Evolutionary conservation across 495 filamentous ascomycete species (phyloP).

Genomic region (Alectoria sarmentosa): DNA sequence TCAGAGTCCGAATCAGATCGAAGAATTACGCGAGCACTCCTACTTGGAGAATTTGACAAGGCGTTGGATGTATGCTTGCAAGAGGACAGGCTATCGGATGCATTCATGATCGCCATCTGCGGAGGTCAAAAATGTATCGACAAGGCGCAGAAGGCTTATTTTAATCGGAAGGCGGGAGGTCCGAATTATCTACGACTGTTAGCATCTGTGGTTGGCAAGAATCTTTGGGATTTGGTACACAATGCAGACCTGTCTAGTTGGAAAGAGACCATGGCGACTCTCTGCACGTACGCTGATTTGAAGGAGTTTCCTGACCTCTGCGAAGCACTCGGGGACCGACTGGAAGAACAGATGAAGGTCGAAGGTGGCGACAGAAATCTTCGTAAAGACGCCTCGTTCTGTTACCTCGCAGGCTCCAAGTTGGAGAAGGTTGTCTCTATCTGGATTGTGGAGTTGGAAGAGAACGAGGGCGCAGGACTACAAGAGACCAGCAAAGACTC

Average conservation of each 20-base stretch:
- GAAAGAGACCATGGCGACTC: slow-evolving; percentile 92
- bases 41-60: slow-evolving; percentile 84
- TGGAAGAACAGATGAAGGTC: slow-evolving; percentile 59
- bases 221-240: slow-evolving; percentile 96
- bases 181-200: slow-evolving; percentile 91
- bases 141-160: slow-evolving; percentile 87
- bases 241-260: slow-evolving; percentile 89
- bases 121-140: slow-evolving; percentile 90
- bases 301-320: slow-evolving; percentile 94
- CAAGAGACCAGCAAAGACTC: slow-evolving; percentile 61
- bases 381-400: slow-evolving; percentile 88
- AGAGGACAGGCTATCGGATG: slow-evolving; percentile 86
- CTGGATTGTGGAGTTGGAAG: slow-evolving; percentile 83
- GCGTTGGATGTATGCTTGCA: slow-evolving; percentile 82
- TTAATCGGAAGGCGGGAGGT: slow-evolving; percentile 68
- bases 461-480: slow-evolving; percentile 68
- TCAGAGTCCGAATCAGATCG: slow-evolving; percentile 75
- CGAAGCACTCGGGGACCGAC: slow-evolving; percentile 86
- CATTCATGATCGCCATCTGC: slow-evolving; percentile 96
- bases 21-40: slow-evolving; percentile 76
- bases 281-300: slow-evolving; percentile 90
- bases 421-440: slow-evolving; percentile 93
- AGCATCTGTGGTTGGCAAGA: slow-evolving; percentile 89
- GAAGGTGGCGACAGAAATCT: slow-evolving; percentile 43
- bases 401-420: slow-evolving; percentile 90